Base-by-base conservation (phyloP, 441 rosid species). In the Corymbia citriodora region DNA sequence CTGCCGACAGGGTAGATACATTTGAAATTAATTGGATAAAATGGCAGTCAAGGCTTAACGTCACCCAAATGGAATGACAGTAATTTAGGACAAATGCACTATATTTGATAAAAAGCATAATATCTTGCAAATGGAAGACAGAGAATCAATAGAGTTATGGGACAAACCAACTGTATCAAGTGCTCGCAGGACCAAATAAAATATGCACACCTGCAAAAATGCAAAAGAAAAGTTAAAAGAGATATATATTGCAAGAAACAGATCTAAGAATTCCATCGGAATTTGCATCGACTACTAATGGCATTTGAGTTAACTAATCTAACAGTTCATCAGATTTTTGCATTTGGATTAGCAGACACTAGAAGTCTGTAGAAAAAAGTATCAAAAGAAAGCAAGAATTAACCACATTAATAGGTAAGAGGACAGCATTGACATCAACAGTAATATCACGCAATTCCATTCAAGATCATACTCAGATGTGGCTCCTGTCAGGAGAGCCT, bases 131-230 rank as follows among this genome's bases (percentile, higher is more conserved):
- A 55, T 23, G 15, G 31, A 4, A 50, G 33, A 25, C 33, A 33
- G 8, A 25, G 52, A 81, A 54, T 19, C 27, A 54, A 52, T 85
- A 63, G 70, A 63, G 70, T 29, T 29, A 63, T 63, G 85, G 91
- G 86, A 95, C 98, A 90, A 91, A 98, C 99, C 99, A 91, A 97
- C 99, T 36, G 99, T 98, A 88, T 98, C 99, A 55, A 98, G 99
- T 89, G 99, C 99, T 90, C 99, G 97, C 88, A 98, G 99, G 93
- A 98, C 98, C 96, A 98, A 91, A 93, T 98, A 98, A 91, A 98
- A 98, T 88, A 98, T 94, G 94, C 99, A 97, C 85, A 98, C 95
- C 99, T 98, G 96, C 91, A 94, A 88, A 92, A 88, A 87, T 90
- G 83, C 72, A 90, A 79, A 91, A 87, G 15, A 16, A 40, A 55